Evolutionary conservation across 106 monocot genomes (phyloP), one percentile per base, ranked within the genome.

Genomic region (Iris macrosiphon): DNA sequence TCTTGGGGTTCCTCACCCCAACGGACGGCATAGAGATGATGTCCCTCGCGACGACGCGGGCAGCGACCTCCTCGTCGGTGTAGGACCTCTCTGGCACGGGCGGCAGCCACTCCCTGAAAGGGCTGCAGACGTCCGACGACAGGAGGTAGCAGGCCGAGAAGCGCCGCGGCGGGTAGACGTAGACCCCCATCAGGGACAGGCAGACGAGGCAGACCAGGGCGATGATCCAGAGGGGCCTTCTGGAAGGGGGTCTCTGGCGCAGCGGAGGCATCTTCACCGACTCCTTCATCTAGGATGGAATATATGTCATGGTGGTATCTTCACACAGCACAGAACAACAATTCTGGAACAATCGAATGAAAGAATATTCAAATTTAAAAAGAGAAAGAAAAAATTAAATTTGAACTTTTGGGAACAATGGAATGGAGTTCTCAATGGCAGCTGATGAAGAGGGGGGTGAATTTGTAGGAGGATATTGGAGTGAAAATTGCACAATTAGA

Each of bases 181-280:
- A 91, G 20, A 61, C 75, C 51, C 72, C 75, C 34, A 90, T 75
- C 57, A 83, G 21, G 19, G 77, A 64, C 18, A 77, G 9, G 38
- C 87, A 98, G 4, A 87, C 65, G 52, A 98, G 70, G 35, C 65
- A 66, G 29, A 79, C 14, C 70, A 91, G 71, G 28, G 76, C 53
- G 22, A 87, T 73, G 17, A 91, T 91, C 98, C 98, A 91, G 40
- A 78, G 18, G 34, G 98, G 98, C 59, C 77, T 91, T 69, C 46
- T 98, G 16, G 87, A 75, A 21, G 65, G 50, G 53, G 69, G 3
- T 43, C 78, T 83, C 4, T 71, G 44, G 45, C 87, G 80, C 31
- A 68, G 59, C 6, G 40, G 49, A 12, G 77, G 34, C 81, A 74
- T 67, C 71, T 63, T 44, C 48, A 32, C 21, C 11, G 56, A 34